These are phyloP conservation scores for Phytopythium helicoides DNA, from an alignment of 352 stramenopile genomes.

Conservation along the genomic window DNA sequence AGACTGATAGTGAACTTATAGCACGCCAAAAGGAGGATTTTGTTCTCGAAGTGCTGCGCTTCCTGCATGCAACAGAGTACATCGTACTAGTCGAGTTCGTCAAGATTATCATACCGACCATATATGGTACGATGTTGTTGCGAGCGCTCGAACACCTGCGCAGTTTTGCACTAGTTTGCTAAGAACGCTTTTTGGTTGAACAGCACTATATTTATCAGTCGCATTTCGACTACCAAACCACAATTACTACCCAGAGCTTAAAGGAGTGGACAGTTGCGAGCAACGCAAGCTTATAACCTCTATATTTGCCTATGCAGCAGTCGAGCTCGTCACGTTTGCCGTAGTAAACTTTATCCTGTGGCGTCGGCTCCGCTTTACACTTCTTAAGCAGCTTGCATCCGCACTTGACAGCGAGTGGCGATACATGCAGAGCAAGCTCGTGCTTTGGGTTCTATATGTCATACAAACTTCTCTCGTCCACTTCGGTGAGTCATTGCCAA, in stretches of 20 bases:
- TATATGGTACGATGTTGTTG: slow-evolving; percentile 18
- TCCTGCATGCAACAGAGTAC: slow-evolving; percentile 24
- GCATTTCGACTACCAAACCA: slow-evolving; percentile 25
- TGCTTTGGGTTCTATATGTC: slow-evolving; percentile 22
- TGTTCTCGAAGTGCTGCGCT: slow-evolving; percentile 1
- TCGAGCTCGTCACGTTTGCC: slow-evolving; percentile 15
- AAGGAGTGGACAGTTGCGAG: slow-evolving; percentile 3
- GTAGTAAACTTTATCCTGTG: slow-evolving; percentile 12
- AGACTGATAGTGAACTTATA: too few relatives aligned
- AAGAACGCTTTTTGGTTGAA: too few relatives aligned
- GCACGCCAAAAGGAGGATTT: neutral
- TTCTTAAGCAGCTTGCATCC: slow-evolving; percentile 17
- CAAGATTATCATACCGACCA: slow-evolving; percentile 16
- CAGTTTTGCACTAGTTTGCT: too few relatives aligned
- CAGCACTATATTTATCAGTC: neutral
- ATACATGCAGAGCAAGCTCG: slow-evolving; percentile 19
- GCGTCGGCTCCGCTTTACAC: slow-evolving; percentile 16
- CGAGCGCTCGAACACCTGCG: too few relatives aligned
- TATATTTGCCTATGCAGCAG: slow-evolving; percentile 15
- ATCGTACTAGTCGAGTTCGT: slow-evolving; percentile 23
- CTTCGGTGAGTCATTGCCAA: slow-evolving; percentile 11
- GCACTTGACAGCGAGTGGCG: slow-evolving; percentile 19
- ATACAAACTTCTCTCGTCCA: slow-evolving; percentile 20
- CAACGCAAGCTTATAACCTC: slow-evolving; percentile 9
- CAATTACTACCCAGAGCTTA: slow-evolving; percentile 26